Conservation (phyloP, 768 basidiomycete species). For the Cubamyces sp. region DNA sequence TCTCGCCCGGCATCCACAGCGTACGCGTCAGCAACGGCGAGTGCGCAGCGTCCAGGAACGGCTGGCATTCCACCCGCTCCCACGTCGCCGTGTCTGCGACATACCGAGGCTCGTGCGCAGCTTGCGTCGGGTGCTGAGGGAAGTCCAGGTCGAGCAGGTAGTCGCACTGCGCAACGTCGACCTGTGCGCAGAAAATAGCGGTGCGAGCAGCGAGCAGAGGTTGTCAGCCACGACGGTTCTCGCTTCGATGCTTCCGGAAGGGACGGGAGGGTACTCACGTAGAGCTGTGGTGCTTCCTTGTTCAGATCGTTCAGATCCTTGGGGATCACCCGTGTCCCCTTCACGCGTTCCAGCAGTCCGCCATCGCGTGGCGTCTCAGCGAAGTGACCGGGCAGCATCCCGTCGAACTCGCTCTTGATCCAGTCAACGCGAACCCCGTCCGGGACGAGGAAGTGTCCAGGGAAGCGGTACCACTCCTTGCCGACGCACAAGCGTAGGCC, state of each 20-base stretch:
- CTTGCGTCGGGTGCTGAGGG: constrained; percentile 62
- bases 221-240: constrained; percentile 12
- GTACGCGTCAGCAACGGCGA: constrained; percentile 75
- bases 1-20: constrained; percentile 76
- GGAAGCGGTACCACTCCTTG: constrained; percentile 97
- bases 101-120: constrained; percentile 80
- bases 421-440: constrained; percentile 83
- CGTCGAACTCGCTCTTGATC: constrained; percentile 90
- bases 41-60: constrained; percentile 82
- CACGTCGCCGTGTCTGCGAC: constrained; percentile 65
- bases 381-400: constrained; percentile 88
- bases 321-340: constrained; percentile 65
- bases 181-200: constrained; percentile 47
- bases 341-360: constrained; percentile 54
- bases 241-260: constrained; percentile 6
- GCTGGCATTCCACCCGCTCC: constrained; percentile 79
- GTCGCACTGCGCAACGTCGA: constrained; percentile 73
- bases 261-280: constrained; percentile 56
- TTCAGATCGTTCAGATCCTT: constrained; percentile 87
- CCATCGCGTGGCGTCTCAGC: constrained; percentile 38
- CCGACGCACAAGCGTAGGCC: constrained; percentile 82
- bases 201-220: constrained; percentile 1
- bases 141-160: constrained; percentile 93
- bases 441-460: constrained; percentile 87
- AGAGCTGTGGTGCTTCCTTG: constrained; percentile 72